phyloP scores from a whole-genome alignment of 805 yeast species.

The Pichia sporocuriosa region DNA sequence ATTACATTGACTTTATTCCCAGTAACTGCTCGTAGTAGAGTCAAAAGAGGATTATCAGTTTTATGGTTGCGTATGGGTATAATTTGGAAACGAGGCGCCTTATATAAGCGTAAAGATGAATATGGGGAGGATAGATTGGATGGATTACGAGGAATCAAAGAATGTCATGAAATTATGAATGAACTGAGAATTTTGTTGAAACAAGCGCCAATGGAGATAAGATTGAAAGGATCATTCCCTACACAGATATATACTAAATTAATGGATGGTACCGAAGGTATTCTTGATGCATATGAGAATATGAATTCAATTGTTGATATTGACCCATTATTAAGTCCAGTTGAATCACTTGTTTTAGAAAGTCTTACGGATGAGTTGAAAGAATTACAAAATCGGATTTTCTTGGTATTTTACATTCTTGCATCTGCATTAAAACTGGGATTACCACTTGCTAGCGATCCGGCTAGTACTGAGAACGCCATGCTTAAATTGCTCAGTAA shows the following conservation, averaged over 20 bases:
- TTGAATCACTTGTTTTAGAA: constrained; percentile 50
- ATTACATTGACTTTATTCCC: constrained; percentile 65
- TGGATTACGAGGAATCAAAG: constrained; percentile 39
- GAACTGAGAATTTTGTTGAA: constrained; percentile 54
- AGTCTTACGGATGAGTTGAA: constrained; percentile 50
- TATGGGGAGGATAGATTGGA: constrained; percentile 25
- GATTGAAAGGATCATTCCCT: constrained; percentile 72
- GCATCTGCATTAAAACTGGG: constrained; percentile 72
- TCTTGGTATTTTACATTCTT: constrained; percentile 69
- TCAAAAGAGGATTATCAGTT: constrained; percentile 57
- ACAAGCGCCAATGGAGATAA: constrained; percentile 69
- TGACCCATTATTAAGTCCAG: constrained; percentile 45
- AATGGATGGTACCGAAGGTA: constrained; percentile 50
- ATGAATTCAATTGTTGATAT: constrained; percentile 61
- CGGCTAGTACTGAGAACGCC: constrained; percentile 73
- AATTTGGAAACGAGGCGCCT: constrained; percentile 71
- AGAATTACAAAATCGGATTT: constrained; percentile 67
- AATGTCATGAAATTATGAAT: constrained; percentile 45
- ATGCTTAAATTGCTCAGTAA: constrained; percentile 62
- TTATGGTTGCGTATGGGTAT: constrained; percentile 79
- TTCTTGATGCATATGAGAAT: constrained; percentile 71
- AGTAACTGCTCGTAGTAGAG: constrained; percentile 63
- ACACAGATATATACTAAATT: constrained; percentile 42
- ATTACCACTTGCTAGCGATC: constrained; percentile 68
- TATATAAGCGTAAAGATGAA: constrained; percentile 36